Percentiles rank a stretch among this genome's conserved stretches.
These are phyloP conservation scores for Domatiomyces catenatus DNA, from an alignment of 2,329 filamentous ascomycete species.

Conservation along the genomic window DNA sequence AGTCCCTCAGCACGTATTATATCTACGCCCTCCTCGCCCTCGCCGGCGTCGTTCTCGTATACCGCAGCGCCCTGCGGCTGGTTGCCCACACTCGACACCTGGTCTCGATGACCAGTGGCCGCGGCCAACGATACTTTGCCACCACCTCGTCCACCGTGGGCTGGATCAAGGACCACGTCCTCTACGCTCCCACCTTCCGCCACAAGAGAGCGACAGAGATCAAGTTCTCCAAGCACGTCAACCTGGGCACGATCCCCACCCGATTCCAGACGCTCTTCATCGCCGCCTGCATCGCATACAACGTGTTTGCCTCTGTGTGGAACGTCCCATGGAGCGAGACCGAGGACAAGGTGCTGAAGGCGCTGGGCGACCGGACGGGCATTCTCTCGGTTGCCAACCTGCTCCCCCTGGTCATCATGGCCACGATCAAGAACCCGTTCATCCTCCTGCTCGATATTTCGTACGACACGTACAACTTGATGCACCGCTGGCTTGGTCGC, in stretches of 20 bases:
- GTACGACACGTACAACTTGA: slow-evolving; percentile 36
- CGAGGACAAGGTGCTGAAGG: slow-evolving; percentile 21
- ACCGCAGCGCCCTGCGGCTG: slow-evolving; percentile 47
- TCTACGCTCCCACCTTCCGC: slow-evolving; percentile 32
- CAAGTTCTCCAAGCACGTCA: slow-evolving; percentile 28
- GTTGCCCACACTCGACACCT: slow-evolving; percentile 57
- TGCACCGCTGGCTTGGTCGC: slow-evolving; percentile 67
- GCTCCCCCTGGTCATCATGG: slow-evolving; percentile 29
- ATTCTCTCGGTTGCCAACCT: slow-evolving; percentile 30
- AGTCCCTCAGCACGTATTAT: slow-evolving; percentile 45
- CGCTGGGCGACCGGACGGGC: slow-evolving; percentile 29
- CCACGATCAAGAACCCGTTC: slow-evolving; percentile 30
- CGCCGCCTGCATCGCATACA: slow-evolving; percentile 27
- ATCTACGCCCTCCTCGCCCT: slow-evolving; percentile 50
- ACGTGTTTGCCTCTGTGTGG: slow-evolving; percentile 36
- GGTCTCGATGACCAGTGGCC: slow-evolving; percentile 55
- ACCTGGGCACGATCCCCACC: slow-evolving; percentile 32
- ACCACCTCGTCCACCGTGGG: slow-evolving; percentile 40
- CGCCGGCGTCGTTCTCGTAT: slow-evolving; percentile 47
- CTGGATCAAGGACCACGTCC: slow-evolving; percentile 54
- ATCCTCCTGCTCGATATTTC: slow-evolving; percentile 28
- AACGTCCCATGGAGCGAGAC: slow-evolving; percentile 27
- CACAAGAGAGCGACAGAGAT: slow-evolving; percentile 32
- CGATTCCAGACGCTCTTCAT: slow-evolving; percentile 32
- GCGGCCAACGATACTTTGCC: slow-evolving; percentile 57